These are phyloP conservation scores for Xylaria flabelliformis DNA, from an alignment of 495 filamentous ascomycete species.

Conservation along the genomic window DNA sequence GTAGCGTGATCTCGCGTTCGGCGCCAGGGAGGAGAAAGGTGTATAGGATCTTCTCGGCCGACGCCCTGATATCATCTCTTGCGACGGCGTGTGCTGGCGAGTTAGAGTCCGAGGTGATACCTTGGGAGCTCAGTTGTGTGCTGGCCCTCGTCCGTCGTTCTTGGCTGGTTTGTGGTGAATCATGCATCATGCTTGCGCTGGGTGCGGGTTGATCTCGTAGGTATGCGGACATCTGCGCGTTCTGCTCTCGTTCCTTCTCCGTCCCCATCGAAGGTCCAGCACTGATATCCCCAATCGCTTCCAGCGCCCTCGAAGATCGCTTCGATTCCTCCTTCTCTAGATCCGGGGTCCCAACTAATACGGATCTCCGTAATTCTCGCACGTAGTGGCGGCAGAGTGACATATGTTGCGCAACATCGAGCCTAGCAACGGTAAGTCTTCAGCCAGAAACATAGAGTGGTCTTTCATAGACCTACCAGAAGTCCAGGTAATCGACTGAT, in stretches of 20 bases:
- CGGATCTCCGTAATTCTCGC: constrained; percentile 89
- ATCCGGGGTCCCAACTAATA: constrained; percentile 91
- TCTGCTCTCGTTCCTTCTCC: constrained; percentile 69
- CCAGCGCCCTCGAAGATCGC: constrained; percentile 79
- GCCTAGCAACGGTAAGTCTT: constrained; percentile 61
- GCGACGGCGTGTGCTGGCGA: constrained; percentile 86
- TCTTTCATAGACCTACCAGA: constrained; percentile 70
- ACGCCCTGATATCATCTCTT: constrained; percentile 85
- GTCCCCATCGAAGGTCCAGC: constrained; percentile 58
- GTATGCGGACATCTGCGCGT: constrained; percentile 88
- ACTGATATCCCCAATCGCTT: constrained; percentile 70
- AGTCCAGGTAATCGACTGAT: constrained; percentile 97
- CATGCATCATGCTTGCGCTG: constrained; percentile 46
- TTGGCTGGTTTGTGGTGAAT: constrained; percentile 74
- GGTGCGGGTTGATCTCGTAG: constrained; percentile 75
- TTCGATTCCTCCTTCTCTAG: constrained; percentile 81
- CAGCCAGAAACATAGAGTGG: constrained; percentile 22
- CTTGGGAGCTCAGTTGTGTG: constrained; percentile 56
- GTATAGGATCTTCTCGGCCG: constrained; percentile 96
- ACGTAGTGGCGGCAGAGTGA: constrained; percentile 98
- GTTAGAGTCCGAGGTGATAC: constrained; percentile 66
- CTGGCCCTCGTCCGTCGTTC: constrained; percentile 72
- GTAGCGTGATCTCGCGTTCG: constrained; percentile 93
- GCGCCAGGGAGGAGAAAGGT: constrained; percentile 91
- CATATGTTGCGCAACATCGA: constrained; percentile 99